A percentile compares a stretch with the other conserved stretches of the same genome.
Conservation (phyloP, 176 grass and related monocot species). For the Ensete glaucum region DNA sequence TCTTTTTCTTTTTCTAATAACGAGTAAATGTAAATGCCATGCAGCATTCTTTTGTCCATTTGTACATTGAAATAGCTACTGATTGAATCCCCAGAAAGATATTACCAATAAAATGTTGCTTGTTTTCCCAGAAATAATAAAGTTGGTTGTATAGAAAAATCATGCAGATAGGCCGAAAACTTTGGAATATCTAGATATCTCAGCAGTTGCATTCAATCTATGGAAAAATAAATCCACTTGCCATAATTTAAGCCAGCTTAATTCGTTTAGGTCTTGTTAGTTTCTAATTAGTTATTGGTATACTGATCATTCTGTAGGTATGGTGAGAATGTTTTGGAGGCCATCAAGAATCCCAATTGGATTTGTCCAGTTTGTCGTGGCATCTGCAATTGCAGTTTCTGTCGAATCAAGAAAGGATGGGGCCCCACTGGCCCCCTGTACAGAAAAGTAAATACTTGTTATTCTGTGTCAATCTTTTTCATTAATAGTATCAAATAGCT, state of each 20-base stretch:
- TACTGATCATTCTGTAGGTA: slow-evolving; percentile 39
- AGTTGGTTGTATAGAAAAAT: no score
- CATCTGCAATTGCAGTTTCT: slow-evolving; percentile 91
- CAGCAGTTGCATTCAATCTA: background rate
- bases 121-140: no score
- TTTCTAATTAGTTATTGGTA: background rate
- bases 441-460: slow-evolving; percentile 44
- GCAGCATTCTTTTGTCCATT: background rate
- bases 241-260: background rate
- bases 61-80: background rate
- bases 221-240: background rate
- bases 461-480: background rate
- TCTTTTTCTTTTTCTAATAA: background rate
- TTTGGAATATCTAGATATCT: no score
- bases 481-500: background rate
- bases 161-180: no score
- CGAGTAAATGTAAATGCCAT: background rate
- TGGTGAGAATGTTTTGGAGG: slow-evolving; percentile 91
- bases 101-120: no score
- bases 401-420: slow-evolving; percentile 94
- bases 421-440: slow-evolving; percentile 53
- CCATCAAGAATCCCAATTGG: slow-evolving; percentile 62
- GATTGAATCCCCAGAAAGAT: no score
- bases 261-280: background rate
- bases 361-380: slow-evolving; percentile 76